Percentiles rank a stretch among this genome's conserved stretches.
Conservation (phyloP, 2,329 filamentous ascomycete species). For the Colletotrichum filicis region DNA sequence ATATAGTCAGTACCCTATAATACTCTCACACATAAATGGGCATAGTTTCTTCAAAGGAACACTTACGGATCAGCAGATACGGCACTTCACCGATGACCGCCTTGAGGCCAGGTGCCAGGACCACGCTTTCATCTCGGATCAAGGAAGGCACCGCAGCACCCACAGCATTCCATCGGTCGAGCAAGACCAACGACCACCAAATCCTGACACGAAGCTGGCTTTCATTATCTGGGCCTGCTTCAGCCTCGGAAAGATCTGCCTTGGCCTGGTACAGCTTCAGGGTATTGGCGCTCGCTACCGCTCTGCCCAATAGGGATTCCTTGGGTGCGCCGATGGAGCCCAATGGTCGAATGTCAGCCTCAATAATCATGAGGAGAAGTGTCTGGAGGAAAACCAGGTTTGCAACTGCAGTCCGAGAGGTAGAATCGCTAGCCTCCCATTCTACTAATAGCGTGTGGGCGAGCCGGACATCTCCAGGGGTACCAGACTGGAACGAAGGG, state of each 20-base stretch:
- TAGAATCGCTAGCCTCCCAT: constrained; percentile 58
- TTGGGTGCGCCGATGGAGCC: constrained; percentile 59
- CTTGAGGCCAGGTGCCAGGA: constrained; percentile 69
- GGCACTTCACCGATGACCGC: constrained; percentile 70
- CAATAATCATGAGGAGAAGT: constrained; percentile 73
- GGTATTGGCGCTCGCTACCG: constrained; percentile 72
- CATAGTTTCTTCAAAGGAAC: background rate
- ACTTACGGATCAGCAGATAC: constrained; percentile 74
- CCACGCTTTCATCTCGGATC: constrained; percentile 71
- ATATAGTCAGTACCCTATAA: background rate
- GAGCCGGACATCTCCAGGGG: constrained; percentile 54
- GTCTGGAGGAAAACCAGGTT: constrained; percentile 74
- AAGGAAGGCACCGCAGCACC: constrained; percentile 71
- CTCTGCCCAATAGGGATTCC: constrained; percentile 69
- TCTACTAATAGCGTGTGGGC: constrained; percentile 61
- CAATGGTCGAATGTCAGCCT: constrained; percentile 66
- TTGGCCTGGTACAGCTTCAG: constrained; percentile 67
- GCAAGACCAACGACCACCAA: constrained; percentile 78
- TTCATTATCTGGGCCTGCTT: constrained; percentile 67
- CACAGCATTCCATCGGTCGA: constrained; percentile 80
- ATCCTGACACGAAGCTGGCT: constrained; percentile 71
- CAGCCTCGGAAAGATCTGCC: constrained; percentile 51
- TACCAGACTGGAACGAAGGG: constrained; percentile 46
- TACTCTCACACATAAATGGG: background rate
- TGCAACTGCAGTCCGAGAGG: constrained; percentile 49